Percentiles rank a stretch among this genome's conserved stretches.
These are phyloP conservation scores for Sclerotinia glacialis DNA, from an alignment of 2,329 filamentous ascomycete species.

Conservation along the genomic window DNA sequence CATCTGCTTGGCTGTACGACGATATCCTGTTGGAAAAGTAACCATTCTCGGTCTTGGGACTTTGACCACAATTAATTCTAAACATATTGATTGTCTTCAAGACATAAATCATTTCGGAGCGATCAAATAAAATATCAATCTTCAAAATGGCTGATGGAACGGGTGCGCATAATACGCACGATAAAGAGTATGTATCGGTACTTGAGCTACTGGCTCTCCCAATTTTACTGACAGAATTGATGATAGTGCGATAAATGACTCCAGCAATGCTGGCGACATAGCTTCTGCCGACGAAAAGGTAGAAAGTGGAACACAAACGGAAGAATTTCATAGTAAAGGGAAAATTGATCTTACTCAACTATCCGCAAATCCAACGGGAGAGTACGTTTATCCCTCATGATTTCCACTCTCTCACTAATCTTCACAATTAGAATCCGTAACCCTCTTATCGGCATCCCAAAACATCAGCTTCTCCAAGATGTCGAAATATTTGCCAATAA, in stretches of 20 bases:
- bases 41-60: not conserved
- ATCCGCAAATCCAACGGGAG: slow-evolving; percentile 16
- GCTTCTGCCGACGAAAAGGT: not conserved
- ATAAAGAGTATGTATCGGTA: slow-evolving; percentile 1
- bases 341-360: slow-evolving; percentile 12
- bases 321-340: not conserved
- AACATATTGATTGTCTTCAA: not conserved
- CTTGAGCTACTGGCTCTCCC: not conserved
- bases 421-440: slow-evolving; percentile 45
- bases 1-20: not conserved
- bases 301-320: not conserved
- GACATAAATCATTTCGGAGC: not conserved
- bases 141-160: slow-evolving; percentile 16
- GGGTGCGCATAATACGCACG: not conserved
- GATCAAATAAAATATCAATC: not conserved
- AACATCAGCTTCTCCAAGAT: slow-evolving; percentile 49
- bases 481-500: slow-evolving; percentile 59
- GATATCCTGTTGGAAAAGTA: not conserved
- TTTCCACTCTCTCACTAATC: not conserved
- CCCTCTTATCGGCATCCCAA: slow-evolving; percentile 55
- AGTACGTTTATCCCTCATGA: not conserved
- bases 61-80: not conserved
- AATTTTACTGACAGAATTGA: not conserved
- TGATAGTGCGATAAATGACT: slow-evolving; percentile 5
- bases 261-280: not conserved